A percentile compares a stretch with the other conserved stretches of the same genome.
phyloP scores from a whole-genome alignment of 164 flowering plant genomes.

The Annona squamosa region DNA sequence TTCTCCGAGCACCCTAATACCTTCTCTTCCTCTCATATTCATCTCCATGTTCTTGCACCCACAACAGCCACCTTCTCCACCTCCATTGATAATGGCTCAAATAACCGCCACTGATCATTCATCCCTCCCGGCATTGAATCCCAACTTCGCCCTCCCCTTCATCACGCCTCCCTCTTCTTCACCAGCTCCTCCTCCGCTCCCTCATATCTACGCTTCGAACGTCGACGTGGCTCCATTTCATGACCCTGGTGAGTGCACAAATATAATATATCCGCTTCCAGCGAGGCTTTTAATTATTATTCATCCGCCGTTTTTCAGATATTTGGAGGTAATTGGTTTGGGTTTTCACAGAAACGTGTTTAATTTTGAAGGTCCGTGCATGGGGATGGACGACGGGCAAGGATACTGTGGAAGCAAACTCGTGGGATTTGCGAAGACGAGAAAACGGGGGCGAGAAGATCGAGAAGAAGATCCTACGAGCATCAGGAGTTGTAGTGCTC shows the following conservation, averaged over 20 bases:
- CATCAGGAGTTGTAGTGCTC: neutral
- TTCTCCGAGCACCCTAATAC: neutral
- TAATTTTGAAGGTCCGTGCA: constrained; percentile 2
- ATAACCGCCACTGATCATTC: constrained; percentile 2
- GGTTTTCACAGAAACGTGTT: neutral
- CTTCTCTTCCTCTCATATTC: neutral
- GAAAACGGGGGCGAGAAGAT: constrained; percentile 13
- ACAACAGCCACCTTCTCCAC: neutral
- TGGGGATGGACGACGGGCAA: neutral
- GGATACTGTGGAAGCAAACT: neutral
- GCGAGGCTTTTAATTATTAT: neutral
- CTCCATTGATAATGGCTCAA: constrained; percentile 10
- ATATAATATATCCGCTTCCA: neutral
- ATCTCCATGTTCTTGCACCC: constrained; percentile 8
- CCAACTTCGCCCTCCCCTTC: neutral
- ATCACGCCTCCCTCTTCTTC: neutral
- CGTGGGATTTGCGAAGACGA: neutral
- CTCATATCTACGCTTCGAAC: neutral
- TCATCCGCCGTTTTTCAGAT: too few species aligned
- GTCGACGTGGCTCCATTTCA: neutral
- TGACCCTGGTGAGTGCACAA: neutral
- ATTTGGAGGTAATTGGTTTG: too few species aligned
- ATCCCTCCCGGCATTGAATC: constrained; percentile 1
- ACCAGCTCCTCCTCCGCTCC: constrained; percentile 2
- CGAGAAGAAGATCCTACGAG: neutral